phyloP scores from a whole-genome alignment of 768 basidiomycete genomes.

The Suillus ampliporus region DNA sequence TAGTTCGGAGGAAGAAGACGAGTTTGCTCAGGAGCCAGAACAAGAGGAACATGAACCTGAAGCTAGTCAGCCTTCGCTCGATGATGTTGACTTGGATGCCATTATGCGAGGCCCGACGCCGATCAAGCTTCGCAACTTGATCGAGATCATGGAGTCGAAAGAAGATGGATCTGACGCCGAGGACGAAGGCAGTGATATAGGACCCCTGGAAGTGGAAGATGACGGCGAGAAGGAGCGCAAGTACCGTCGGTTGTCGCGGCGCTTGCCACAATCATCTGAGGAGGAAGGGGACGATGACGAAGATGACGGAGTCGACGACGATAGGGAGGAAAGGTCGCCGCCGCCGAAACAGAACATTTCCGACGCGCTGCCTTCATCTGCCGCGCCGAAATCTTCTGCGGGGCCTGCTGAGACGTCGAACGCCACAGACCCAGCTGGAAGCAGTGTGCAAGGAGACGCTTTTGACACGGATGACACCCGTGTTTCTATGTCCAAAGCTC shows the following conservation, averaged over 20 bases:
- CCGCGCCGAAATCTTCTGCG: too few species aligned
- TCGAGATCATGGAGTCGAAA: conserved; percentile 35
- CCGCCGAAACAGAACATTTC: not conserved
- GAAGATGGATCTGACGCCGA: conserved; percentile 40
- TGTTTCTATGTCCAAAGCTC: not conserved
- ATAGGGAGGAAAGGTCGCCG: not conserved
- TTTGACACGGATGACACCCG: not conserved
- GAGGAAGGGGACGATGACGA: conserved; percentile 41
- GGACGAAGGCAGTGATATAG: conserved; percentile 48
- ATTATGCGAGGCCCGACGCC: conserved; percentile 48
- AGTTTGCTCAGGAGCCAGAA: conserved; percentile 23
- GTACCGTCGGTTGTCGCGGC: conserved; percentile 41
- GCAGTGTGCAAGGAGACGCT: not conserved
- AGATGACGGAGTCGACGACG: conserved; percentile 20
- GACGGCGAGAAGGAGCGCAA: conserved; percentile 37
- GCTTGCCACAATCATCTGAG: conserved; percentile 35
- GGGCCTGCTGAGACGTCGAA: not conserved
- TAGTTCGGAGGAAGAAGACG: conserved; percentile 42
- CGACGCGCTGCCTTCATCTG: not conserved
- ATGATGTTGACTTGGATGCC: conserved; percentile 42
- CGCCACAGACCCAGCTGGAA: not conserved
- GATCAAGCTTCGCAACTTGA: conserved; percentile 27
- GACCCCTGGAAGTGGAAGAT: conserved; percentile 45
- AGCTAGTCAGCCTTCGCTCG: conserved; percentile 9
- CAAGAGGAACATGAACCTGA: conserved; percentile 19